Evolutionary conservation across 768 basidiomycete species (phyloP), one percentile per base, ranked within the genome.

Genomic region (Kwoniella sp.): DNA sequence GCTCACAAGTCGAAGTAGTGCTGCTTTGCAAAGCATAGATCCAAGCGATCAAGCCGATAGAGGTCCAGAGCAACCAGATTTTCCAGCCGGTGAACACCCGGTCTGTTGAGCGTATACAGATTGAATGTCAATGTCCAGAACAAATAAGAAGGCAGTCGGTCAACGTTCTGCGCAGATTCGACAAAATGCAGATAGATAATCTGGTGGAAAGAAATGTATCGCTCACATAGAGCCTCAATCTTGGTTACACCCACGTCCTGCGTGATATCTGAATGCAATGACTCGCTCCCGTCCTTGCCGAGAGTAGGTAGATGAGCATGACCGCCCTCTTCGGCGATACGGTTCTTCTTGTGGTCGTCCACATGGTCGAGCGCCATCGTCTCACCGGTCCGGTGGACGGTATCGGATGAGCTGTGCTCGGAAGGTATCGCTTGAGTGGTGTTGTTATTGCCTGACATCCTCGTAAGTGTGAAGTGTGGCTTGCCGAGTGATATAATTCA

Each of bases 171-270:
- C n/a, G n/a, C n/a, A n/a, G n/a, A n/a, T n/a, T n/a, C n/a, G n/a
- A n/a, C n/a, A n/a, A n/a, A n/a, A n/a, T n/a, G n/a, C n/a, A n/a
- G n/a, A n/a, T n/a, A n/a, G n/a, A n/a, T n/a, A n/a, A n/a, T n/a
- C n/a, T n/a, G n/a, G n/a, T n/a, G n/a, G n/a, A n/a, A n/a, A n/a
- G n/a, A n/a, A n/a, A n/a, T n/a, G n/a, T n/a, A n/a, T 12, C 25
- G 67, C 73, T 68, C 37, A 74, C 73, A 76, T 6, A 76, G 50
- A 5, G 74, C 69, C 60, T 76, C 74, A 48, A 76, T 76, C 30
- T 65, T 62, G 26, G 71, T 71, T 8, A 76, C 74, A 59, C 74
- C 74, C 10, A 58, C 67, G 22, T 72, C 69, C 51, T 76, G 74
- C 24, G 65, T 63, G 24, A 62, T 63, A 22, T 15, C 17, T 15